phyloP scores from a whole-genome alignment of 331 rosid genomes.

The Acacia concinna region DNA sequence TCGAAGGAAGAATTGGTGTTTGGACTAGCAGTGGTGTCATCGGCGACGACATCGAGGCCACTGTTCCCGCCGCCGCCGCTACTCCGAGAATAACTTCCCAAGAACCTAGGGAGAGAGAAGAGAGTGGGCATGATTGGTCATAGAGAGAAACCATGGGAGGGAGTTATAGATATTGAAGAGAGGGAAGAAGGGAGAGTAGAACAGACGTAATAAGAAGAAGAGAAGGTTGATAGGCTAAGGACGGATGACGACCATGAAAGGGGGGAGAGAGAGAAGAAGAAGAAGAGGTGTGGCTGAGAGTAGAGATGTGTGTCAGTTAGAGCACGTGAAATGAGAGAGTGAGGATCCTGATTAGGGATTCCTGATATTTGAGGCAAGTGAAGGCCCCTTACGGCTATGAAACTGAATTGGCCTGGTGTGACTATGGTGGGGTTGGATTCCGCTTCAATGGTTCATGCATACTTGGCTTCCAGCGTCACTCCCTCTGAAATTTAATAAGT shows the following conservation, averaged over 20 bases:
- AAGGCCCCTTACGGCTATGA: slow-evolving; percentile 34
- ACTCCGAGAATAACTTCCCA: slow-evolving; percentile 7
- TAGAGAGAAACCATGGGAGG: slow-evolving; percentile 55
- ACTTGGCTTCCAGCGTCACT: no score
- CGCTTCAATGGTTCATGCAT: no score
- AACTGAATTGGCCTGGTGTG: not conserved
- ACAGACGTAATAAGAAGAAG: not conserved
- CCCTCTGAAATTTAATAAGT: no score
- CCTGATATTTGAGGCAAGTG: not conserved
- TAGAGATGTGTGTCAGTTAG: not conserved
- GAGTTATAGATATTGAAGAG: not conserved
- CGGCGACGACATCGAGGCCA: slow-evolving; percentile 15
- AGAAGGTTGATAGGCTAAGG: not conserved
- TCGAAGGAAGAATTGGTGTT: slow-evolving; percentile 41
- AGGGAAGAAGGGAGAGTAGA: not conserved
- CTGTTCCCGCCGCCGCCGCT: slow-evolving; percentile 25
- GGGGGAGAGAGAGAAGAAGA: not conserved
- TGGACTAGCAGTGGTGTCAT: slow-evolving; percentile 11
- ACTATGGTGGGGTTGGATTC: not conserved
- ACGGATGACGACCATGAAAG: not conserved
- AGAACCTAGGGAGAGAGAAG: slow-evolving; percentile 63
- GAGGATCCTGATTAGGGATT: not conserved
- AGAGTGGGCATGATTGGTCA: slow-evolving; percentile 58
- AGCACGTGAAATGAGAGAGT: not conserved
- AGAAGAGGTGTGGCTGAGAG: slow-evolving; percentile 11